Base-by-base conservation (phyloP, 371 early-diverging fungal genomes). In the Capniomyces stellatus region DNA sequence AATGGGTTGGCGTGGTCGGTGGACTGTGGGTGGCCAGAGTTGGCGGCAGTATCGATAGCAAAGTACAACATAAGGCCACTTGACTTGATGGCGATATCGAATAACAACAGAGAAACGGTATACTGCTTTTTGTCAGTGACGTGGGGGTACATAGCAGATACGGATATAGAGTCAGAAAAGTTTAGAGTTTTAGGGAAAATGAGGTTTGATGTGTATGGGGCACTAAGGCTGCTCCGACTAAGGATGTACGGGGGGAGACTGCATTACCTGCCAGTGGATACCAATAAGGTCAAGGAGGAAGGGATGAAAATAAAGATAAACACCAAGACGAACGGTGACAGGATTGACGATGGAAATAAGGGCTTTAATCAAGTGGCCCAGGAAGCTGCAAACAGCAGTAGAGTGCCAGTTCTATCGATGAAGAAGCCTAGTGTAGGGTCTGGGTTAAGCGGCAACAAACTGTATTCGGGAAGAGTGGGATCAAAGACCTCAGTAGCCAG, bases 81-180 rank as follows among this genome's bases (percentile, higher is more conserved):
- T 43, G 70, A 70, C 31, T 62, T 70, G 22, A 64, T 70, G 70
- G 61, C 66, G 53, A 60, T 54, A 27, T 60, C 52, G 51, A 60
- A 39, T 55, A 64, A 67, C 21, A 43, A 62, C 43, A 70, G 75
- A 54, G 52, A 49, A 54, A 35, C 58, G 60, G 31, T 58, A n/a
- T 72, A 71, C 43, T 65, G 70, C 48, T 65, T 65, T 41, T 43
- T 70, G 48, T 64, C 67, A 23, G 49, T 76, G 53, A 67, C 69
- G 23, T 80, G 74, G 75, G 72, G 73, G 0, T 56, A 75, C 29
- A 55, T 78, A 25, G 81, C 76, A n/a, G 81, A 80, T 47, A 55
- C 74, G 18, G 81, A 80, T 50, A 75, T 80, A 41, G 78, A 80
- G 62, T 72, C 75, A 4, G 81, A 80, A 53, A 53, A 54, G 25